A percentile compares a stretch with the other conserved stretches of the same genome.
Evolutionary conservation across 148 eudicot genomes (phyloP).

Genomic region (Chenopodium quinoa): DNA sequence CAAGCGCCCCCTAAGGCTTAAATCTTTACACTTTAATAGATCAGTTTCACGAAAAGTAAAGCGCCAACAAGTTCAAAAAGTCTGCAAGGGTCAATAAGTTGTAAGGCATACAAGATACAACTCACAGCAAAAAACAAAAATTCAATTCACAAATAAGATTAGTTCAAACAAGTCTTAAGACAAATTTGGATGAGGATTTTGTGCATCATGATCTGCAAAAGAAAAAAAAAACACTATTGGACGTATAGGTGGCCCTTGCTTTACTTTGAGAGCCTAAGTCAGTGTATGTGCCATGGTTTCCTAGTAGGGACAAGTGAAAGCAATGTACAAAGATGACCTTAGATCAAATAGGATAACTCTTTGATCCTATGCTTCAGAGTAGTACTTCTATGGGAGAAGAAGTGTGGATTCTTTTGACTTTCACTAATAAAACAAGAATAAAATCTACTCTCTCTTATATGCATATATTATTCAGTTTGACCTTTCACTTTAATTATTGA

Average conservation of each 20-base stretch:
- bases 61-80: neutral
- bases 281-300: neutral
- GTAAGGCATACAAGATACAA: neutral
- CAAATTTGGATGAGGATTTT: neutral
- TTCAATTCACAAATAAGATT: neutral
- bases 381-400: neutral
- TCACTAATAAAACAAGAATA: conserved; percentile 13
- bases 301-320: conserved; percentile 6
- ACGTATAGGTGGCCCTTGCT: neutral
- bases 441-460: neutral
- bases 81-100: neutral
- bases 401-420: conserved; percentile 15
- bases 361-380: conserved; percentile 3
- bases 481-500: neutral
- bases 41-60: neutral
- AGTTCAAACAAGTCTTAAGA: neutral
- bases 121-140: neutral
- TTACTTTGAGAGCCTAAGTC: conserved; percentile 6
- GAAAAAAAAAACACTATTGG: too few relatives aligned
- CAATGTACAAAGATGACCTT: neutral
- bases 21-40: neutral
- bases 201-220: neutral
- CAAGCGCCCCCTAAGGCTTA: neutral
- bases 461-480: conserved; percentile 7
- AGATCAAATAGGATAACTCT: neutral